Percentiles rank a stretch among this genome's conserved stretches.
Evolutionary conservation across 306 rosid species (phyloP).

Genomic region (Lithocarpus polystachyus): DNA sequence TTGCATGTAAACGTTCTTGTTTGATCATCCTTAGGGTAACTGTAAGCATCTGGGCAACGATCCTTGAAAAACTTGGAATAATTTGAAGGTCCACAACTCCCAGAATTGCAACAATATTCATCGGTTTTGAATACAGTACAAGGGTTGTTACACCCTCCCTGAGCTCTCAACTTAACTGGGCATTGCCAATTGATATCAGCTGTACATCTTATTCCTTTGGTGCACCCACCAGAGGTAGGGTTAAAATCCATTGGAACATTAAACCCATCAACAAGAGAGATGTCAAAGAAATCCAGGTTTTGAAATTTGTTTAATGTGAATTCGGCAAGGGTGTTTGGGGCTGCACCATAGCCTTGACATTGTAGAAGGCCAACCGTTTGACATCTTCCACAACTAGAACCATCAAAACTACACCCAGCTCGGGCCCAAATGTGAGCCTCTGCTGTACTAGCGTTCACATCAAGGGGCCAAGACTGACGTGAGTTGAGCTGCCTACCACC

Average conservation of each 20-base stretch:
- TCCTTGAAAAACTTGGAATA: too few relatives aligned
- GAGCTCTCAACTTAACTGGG: constrained; percentile 9
- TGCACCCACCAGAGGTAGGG: too few relatives aligned
- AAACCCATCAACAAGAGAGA: too few relatives aligned
- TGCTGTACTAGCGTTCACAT: constrained; percentile 24
- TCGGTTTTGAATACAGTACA: constrained; percentile 57
- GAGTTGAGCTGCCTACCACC: too few relatives aligned
- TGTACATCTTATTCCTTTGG: too few relatives aligned
- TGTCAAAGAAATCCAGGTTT: constrained; percentile 36
- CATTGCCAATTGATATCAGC: too few relatives aligned
- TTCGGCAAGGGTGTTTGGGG: constrained; percentile 63
- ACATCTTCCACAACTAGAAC: constrained; percentile 43
- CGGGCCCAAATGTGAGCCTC: constrained; percentile 66
- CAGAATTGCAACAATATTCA: not conserved
- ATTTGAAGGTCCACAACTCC: too few relatives aligned
- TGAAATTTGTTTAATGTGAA: constrained; percentile 37
- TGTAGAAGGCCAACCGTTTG: constrained; percentile 19
- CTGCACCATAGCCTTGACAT: constrained; percentile 36
- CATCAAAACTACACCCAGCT: constrained; percentile 62
- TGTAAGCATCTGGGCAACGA: too few relatives aligned
- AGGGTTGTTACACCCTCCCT: constrained; percentile 45
- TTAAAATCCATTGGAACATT: too few relatives aligned
- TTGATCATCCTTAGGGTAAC: not conserved
- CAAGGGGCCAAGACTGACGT: constrained; percentile 35
- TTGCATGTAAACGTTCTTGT: constrained; percentile 44